Percentiles rank a stretch among this genome's conserved stretches.
phyloP scores from a whole-genome alignment of 148 eudicot species.

The Rhododendron simsii region DNA sequence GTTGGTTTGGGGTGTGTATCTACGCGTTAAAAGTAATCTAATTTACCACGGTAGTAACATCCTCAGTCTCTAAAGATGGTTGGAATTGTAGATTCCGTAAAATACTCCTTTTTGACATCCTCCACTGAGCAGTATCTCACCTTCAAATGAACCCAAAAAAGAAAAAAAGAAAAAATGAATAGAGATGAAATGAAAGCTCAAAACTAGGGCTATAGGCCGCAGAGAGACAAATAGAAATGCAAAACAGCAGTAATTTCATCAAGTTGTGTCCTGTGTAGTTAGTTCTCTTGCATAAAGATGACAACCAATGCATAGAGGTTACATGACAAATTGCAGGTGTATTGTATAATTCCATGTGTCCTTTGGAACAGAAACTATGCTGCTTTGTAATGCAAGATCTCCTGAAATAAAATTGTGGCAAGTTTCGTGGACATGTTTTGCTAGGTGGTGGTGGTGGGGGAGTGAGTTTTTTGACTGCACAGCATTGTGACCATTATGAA shows the following conservation, averaged over 20 bases:
- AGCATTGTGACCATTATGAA: not conserved
- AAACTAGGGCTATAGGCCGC: not conserved
- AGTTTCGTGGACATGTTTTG: not conserved
- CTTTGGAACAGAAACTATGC: not conserved
- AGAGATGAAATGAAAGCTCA: not conserved
- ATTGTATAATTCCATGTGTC: not conserved
- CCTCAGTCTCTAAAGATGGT: constrained; percentile 45
- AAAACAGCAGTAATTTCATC: not conserved
- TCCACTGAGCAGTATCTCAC: constrained; percentile 77
- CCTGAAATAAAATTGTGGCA: not conserved
- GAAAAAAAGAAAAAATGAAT: not conserved
- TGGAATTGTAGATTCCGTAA: constrained; percentile 71
- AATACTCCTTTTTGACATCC: constrained; percentile 63
- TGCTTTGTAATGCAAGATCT: not conserved
- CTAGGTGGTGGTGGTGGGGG: not conserved
- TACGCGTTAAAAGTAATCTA: too few relatives aligned
- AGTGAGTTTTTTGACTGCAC: not conserved
- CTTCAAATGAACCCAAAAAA: constrained; percentile 25
- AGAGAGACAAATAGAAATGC: not conserved
- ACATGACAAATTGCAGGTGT: not conserved
- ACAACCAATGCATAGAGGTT: not conserved
- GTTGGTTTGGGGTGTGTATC: not conserved
- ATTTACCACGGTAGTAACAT: not conserved
- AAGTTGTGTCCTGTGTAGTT: not conserved
- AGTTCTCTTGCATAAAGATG: not conserved